Conservation (phyloP, 164 flowering plant genomes). For the Sedum album region DNA sequence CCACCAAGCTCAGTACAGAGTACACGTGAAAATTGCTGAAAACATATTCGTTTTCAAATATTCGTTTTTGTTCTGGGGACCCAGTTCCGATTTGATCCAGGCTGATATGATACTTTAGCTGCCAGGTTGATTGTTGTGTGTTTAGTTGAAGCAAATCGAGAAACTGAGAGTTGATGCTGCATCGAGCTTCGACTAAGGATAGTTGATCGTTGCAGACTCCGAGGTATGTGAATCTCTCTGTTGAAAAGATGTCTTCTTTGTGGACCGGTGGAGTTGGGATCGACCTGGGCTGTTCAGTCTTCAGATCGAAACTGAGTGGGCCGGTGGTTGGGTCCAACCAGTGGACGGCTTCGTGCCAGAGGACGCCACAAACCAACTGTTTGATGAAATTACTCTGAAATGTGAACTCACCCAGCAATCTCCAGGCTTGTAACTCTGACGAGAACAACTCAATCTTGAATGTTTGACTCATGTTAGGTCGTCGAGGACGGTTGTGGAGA, state of each 20-base stretch:
- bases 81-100: slow-evolving; percentile 3
- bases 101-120: not conserved
- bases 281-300: not conserved
- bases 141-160: not conserved
- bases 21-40: not conserved
- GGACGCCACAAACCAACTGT: not conserved
- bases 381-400: not conserved
- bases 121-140: not conserved
- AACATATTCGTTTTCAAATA: not conserved
- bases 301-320: not conserved
- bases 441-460: slow-evolving; percentile 1
- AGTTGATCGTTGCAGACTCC: not conserved
- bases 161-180: not conserved
- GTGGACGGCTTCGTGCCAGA: not conserved
- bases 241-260: not conserved
- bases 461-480: not conserved
- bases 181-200: not conserved
- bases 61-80: not conserved
- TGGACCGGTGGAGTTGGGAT: not conserved
- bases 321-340: slow-evolving; percentile 1
- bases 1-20: slow-evolving; percentile 1
- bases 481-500: not conserved
- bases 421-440: not conserved
- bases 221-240: not conserved
- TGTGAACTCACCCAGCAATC: not conserved